A percentile compares a stretch with the other conserved stretches of the same genome.
phyloP scores from a whole-genome alignment of 805 yeast species.

The Candida parachauliodes region DNA sequence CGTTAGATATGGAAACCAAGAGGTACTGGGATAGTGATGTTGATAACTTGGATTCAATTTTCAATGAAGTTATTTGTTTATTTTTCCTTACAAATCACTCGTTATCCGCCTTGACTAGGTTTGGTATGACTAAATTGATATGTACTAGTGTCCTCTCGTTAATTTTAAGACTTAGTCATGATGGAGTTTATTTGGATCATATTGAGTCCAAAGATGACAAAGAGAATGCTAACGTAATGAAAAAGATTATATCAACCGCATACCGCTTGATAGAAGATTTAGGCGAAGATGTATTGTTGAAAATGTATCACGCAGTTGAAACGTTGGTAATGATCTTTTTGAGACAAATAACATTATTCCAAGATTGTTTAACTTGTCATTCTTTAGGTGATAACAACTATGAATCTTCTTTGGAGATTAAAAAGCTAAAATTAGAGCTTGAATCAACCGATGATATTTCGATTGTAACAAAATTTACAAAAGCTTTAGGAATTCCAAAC shows the following conservation, averaged over 20 bases:
- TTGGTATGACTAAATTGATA: slow-evolving; percentile 27
- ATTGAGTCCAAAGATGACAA: background rate
- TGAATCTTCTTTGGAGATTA: slow-evolving; percentile 14
- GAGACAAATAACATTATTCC: slow-evolving; percentile 31
- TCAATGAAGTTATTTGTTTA: slow-evolving; percentile 36
- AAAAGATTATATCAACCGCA: background rate
- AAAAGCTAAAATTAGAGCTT: slow-evolving; percentile 15
- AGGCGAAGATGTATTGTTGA: background rate
- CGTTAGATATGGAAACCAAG: slow-evolving; percentile 14
- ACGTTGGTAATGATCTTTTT: slow-evolving; percentile 16
- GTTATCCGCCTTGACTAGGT: slow-evolving; percentile 30
- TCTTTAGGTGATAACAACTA: slow-evolving; percentile 23
- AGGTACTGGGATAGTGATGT: slow-evolving; percentile 22
- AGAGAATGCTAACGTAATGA: background rate
- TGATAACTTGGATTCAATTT: slow-evolving; percentile 25
- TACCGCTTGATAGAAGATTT: background rate
- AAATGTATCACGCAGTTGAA: slow-evolving; percentile 8
- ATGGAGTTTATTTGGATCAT: background rate
- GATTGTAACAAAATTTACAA: slow-evolving; percentile 15
- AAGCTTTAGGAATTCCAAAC: slow-evolving; percentile 21
- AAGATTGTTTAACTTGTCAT: slow-evolving; percentile 29
- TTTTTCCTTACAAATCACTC: slow-evolving; percentile 47
- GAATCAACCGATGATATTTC: slow-evolving; percentile 16
- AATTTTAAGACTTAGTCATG: slow-evolving; percentile 6
- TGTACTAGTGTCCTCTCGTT: slow-evolving; percentile 22